Base-by-base conservation (phyloP, 2,329 filamentous ascomycete species). In the Stagonosporopsis chrysanthemi region DNA sequence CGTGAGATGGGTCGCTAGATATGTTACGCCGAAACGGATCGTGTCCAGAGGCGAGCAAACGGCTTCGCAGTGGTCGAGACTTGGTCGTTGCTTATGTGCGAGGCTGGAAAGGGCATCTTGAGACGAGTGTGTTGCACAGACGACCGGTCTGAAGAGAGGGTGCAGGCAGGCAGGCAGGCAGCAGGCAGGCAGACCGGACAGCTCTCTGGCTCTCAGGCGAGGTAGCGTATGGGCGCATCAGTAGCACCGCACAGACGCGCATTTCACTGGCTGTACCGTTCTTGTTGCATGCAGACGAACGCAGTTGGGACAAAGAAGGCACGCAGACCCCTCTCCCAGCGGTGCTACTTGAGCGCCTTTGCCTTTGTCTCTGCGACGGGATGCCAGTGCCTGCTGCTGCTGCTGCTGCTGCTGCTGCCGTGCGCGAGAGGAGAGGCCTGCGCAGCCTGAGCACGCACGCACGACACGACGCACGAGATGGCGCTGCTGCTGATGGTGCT, bases 11-110 rank as follows among this genome's bases (percentile, higher is more conserved):
- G 55, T 53, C 41, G 62, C 65, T 62, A 62, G 54, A 48, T 41
- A 51, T 52, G 72, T 74, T 65, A 63, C 65, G 71, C 71, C 60
- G 66, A 65, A 70, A 71, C 69, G 71, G 69, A 62, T 47, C 46
- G 46, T 55, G 46, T 61, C 56, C 60, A 66, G 52, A 55, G 63
- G 57, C 56, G 54, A 63, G 65, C 45, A 63, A 73, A 74, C 70
- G 72, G 70, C 57, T 67, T 59, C 70, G 70, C 69, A 72, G 69
- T 60, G 48, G 53, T 60, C 52, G 60, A 63, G 64, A 64, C 60
- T 46, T 57, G 61, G 65, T 55, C 45, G 58, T 61, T 36, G 63
- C 54, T 60, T 51, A 39, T 56, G 60, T 62, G 45, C 48, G 58
- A 60, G 64, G 48, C 31, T 57, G 49, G 48, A 48, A 53, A 19